phyloP scores from a whole-genome alignment of 371 early-diverging fungal species.

The Capillidium heterosporum region DNA sequence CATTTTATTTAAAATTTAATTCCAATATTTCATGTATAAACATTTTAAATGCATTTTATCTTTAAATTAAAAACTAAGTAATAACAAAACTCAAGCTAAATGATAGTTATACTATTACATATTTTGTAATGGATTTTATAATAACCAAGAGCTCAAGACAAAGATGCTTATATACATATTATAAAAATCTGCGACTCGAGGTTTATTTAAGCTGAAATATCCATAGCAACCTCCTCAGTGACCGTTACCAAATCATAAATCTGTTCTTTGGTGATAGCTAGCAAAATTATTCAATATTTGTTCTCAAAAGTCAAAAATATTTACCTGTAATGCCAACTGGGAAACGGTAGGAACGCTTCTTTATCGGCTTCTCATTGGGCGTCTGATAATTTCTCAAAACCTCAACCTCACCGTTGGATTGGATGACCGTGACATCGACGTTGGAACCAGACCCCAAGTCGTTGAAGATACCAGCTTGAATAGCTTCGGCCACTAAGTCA shows the following conservation, averaged over 20 bases:
- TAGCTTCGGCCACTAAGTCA: constrained; percentile 82
- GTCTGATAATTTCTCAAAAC: constrained; percentile 64
- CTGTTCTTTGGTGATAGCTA: constrained; percentile 5
- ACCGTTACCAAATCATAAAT: constrained; percentile 6
- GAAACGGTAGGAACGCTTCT: constrained; percentile 56
- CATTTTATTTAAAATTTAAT: no score
- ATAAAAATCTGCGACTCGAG: no score
- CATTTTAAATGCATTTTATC: no score
- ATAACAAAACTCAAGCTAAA: no score
- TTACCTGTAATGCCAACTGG: constrained; percentile 10
- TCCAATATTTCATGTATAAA: no score
- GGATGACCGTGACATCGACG: constrained; percentile 92
- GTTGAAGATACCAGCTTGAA: constrained; percentile 98
- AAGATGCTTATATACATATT: no score
- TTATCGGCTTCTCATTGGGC: constrained; percentile 77
- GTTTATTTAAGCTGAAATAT: no score
- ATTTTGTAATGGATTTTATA: no score
- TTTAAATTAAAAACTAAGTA: no score
- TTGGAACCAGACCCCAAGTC: constrained; percentile 98
- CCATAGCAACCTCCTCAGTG: constrained; percentile 1
- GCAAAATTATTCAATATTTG: not conserved
- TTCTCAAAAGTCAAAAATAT: not conserved
- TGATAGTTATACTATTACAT: no score
- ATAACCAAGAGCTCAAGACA: no score
- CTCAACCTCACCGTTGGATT: constrained; percentile 35